Conservation (phyloP, 2,329 filamentous ascomycete species). For the Xylaria sp. region DNA sequence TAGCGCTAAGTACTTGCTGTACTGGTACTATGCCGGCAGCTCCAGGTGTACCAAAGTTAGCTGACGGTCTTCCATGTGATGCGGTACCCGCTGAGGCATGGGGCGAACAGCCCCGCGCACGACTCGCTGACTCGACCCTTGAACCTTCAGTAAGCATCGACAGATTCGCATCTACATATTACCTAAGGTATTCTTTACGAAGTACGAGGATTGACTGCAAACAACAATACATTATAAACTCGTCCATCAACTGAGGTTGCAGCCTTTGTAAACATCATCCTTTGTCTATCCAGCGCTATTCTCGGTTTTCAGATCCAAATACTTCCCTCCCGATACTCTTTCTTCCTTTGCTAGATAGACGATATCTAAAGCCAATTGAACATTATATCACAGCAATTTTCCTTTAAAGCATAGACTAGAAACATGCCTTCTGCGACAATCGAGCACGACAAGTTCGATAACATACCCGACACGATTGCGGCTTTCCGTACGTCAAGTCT, state of each 20-base stretch:
- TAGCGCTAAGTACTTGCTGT: slow-evolving; percentile 16
- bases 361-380: slow-evolving; percentile 3
- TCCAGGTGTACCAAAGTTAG: not conserved
- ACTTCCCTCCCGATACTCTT: not conserved
- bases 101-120: slow-evolving; percentile 27
- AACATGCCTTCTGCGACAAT: slow-evolving; percentile 64
- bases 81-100: slow-evolving; percentile 9
- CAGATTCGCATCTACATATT: not conserved
- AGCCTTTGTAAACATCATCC: not conserved
- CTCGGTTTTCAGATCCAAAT: not conserved
- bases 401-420: not conserved
- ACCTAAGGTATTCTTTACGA: not conserved
- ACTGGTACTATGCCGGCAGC: not conserved
- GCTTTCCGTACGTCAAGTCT: slow-evolving; percentile 67
- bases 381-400: not conserved
- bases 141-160: slow-evolving; percentile 20
- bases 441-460: slow-evolving; percentile 67
- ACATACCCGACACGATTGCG: slow-evolving; percentile 71
- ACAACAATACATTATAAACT: not conserved
- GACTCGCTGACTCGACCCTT: slow-evolving; percentile 10
- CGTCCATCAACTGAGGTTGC: not conserved
- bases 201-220: not conserved
- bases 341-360: not conserved
- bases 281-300: not conserved
- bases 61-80: slow-evolving; percentile 7